phyloP scores from a whole-genome alignment of 345 rosid genomes.

The Camelina laxa region DNA sequence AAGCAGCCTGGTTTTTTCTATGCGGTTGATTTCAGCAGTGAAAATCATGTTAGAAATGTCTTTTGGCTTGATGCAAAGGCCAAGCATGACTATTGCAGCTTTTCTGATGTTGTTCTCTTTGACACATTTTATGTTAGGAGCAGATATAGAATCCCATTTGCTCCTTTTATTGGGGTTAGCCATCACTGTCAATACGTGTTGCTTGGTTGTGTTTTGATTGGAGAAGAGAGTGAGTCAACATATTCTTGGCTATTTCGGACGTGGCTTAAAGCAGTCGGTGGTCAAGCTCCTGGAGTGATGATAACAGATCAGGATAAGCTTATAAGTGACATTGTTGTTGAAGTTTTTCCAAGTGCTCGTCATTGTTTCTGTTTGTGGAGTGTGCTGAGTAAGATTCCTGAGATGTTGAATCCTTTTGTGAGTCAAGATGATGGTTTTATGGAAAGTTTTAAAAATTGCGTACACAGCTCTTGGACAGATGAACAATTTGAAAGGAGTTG shows the following conservation, averaged over 20 bases:
- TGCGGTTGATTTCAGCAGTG: constrained; percentile 51
- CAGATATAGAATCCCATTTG: constrained; percentile 39
- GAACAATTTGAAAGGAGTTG: constrained; percentile 54
- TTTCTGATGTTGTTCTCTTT: constrained; percentile 54
- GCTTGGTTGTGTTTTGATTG: constrained; percentile 47
- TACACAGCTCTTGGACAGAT: constrained; percentile 55
- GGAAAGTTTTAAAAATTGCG: constrained; percentile 50
- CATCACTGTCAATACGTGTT: constrained; percentile 36
- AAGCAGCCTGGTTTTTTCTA: constrained; percentile 58
- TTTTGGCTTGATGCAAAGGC: constrained; percentile 59
- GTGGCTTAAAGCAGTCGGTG: constrained; percentile 59
- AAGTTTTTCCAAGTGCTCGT: constrained; percentile 51
- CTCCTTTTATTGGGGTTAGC: constrained; percentile 42
- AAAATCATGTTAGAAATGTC: constrained; percentile 45
- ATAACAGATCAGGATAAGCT: constrained; percentile 52
- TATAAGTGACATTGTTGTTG: constrained; percentile 43
- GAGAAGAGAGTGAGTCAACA: constrained; percentile 53
- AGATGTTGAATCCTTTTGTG: constrained; percentile 46
- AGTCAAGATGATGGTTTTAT: constrained; percentile 48
- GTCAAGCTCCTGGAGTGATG: constrained; percentile 47
- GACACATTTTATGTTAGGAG: constrained; percentile 50
- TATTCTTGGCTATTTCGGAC: constrained; percentile 54
- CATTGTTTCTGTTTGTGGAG: constrained; percentile 50
- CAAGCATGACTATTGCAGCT: constrained; percentile 50
- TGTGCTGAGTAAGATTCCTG: constrained; percentile 48